Percentiles rank a stretch among this genome's conserved stretches.
These are phyloP conservation scores for Isabelozyma rhagii DNA, from an alignment of 805 yeast species.

Conservation along the genomic window DNA sequence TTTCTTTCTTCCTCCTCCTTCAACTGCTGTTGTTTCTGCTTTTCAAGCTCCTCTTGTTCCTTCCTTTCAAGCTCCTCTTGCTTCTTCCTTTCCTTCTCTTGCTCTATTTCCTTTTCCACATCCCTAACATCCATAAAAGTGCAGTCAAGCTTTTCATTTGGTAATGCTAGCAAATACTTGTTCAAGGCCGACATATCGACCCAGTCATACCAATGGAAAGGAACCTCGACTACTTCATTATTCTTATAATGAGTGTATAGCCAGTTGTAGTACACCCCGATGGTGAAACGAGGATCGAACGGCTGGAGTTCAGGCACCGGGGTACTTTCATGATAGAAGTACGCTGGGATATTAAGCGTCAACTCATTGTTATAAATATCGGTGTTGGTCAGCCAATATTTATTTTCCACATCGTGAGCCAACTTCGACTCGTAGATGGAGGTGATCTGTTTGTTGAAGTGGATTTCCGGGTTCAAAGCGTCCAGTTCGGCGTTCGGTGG, in stretches of 20 bases:
- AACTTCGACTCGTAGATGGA: conserved; percentile 11
- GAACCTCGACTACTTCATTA: conserved; percentile 11
- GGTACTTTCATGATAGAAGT: conserved; percentile 5
- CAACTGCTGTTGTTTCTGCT: not conserved
- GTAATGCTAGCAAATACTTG: conserved; percentile 23
- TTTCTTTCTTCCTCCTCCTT: not conserved
- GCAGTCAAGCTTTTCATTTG: conserved; percentile 34
- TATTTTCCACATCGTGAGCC: conserved; percentile 17
- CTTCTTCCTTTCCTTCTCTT: conserved; percentile 5
- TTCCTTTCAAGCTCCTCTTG: not conserved
- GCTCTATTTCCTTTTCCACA: conserved; percentile 4
- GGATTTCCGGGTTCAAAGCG: conserved; percentile 9
- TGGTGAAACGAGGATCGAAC: conserved; percentile 30
- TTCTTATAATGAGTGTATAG: conserved; percentile 1
- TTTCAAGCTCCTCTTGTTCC: not conserved
- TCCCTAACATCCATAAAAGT: conserved; percentile 38
- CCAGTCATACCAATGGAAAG: conserved; percentile 60
- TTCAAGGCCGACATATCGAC: conserved; percentile 43
- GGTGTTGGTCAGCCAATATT: conserved; percentile 19
- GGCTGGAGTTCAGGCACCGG: conserved; percentile 19
- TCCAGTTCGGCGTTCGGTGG: not conserved
- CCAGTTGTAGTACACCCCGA: conserved; percentile 19
- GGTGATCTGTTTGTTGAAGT: conserved; percentile 13
- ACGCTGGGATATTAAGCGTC: conserved; percentile 8
- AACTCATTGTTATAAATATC: conserved; percentile 4